Percentiles rank a stretch among this genome's conserved stretches.
Evolutionary conservation across 2,329 filamentous ascomycete genomes (phyloP).

Genomic region (Xylaria sp.): DNA sequence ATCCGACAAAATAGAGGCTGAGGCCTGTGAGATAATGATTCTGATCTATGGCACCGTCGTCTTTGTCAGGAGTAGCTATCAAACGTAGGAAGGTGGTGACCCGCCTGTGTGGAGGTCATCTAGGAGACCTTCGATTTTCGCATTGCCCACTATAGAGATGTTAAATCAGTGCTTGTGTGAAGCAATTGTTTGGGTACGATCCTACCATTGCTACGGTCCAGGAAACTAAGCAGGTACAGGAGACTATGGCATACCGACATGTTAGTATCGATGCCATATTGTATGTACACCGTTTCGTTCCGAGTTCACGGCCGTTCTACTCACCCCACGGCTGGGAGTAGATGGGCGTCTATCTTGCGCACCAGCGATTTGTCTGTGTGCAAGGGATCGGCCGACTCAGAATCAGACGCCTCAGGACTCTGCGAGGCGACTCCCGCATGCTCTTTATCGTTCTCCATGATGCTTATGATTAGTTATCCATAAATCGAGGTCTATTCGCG

Average conservation of each 20-base stretch:
- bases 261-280: constrained; percentile 18
- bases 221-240: constrained; percentile 66
- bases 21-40: constrained; percentile 73
- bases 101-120: constrained; percentile 64
- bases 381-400: constrained; percentile 38
- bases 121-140: constrained; percentile 65
- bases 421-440: constrained; percentile 26
- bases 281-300: not conserved
- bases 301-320: not conserved
- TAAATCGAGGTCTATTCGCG: not conserved
- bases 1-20: constrained; percentile 73
- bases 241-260: constrained; percentile 42
- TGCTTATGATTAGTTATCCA: not conserved
- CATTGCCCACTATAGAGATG: constrained; percentile 63
- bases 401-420: constrained; percentile 36
- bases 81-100: constrained; percentile 30
- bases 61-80: constrained; percentile 7
- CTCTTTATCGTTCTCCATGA: constrained; percentile 37
- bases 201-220: constrained; percentile 67
- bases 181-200: constrained; percentile 47
- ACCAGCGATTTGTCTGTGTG: constrained; percentile 68
- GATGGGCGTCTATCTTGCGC: constrained; percentile 64
- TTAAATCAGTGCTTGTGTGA: constrained; percentile 41
- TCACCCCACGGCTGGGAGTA: constrained; percentile 64
- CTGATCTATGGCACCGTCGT: constrained; percentile 54